Evolutionary conservation across 352 stramenopile species (phyloP).

Genomic region (Thalassiosira pacifica): DNA sequence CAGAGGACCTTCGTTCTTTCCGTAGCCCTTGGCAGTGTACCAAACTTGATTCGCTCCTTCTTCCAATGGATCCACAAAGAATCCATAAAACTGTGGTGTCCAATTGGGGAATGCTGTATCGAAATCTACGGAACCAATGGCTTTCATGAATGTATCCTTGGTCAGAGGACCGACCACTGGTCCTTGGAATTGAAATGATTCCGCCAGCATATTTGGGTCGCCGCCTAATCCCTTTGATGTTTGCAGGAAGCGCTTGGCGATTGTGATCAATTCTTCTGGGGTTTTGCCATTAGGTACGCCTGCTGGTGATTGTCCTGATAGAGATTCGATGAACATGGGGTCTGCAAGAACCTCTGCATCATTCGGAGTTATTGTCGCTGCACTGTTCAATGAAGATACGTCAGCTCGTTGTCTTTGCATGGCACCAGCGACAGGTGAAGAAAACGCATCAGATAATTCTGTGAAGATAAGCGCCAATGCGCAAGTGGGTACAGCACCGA

Average conservation of each 20-base stretch:
- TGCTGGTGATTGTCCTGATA: background rate
- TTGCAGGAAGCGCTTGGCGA: constrained; percentile 7
- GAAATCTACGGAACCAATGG: constrained; percentile 17
- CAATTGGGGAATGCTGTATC: constrained; percentile 18
- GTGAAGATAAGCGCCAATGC: background rate
- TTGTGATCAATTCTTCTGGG: constrained; percentile 7
- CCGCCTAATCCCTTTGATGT: constrained; percentile 2
- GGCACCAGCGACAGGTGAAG: background rate
- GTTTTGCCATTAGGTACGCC: background rate
- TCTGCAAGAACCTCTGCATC: background rate
- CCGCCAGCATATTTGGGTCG: constrained; percentile 13
- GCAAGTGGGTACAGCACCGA: background rate
- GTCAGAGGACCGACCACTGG: constrained; percentile 16
- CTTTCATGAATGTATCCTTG: constrained; percentile 26
- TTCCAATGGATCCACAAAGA: constrained; percentile 25
- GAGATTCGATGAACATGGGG: constrained; percentile 25
- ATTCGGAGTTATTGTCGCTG: background rate
- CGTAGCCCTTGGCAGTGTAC: constrained; percentile 10
- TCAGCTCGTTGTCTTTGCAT: background rate
- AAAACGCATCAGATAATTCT: background rate
- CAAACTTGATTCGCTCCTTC: constrained; percentile 11
- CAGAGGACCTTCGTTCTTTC: constrained; percentile 13
- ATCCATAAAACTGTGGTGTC: constrained; percentile 9
- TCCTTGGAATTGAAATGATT: constrained; percentile 16
- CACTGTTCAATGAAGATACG: background rate